A percentile compares a stretch with the other conserved stretches of the same genome.
Conservation (phyloP, 2,329 filamentous ascomycete genomes). For the Exophiala spinifera region DNA sequence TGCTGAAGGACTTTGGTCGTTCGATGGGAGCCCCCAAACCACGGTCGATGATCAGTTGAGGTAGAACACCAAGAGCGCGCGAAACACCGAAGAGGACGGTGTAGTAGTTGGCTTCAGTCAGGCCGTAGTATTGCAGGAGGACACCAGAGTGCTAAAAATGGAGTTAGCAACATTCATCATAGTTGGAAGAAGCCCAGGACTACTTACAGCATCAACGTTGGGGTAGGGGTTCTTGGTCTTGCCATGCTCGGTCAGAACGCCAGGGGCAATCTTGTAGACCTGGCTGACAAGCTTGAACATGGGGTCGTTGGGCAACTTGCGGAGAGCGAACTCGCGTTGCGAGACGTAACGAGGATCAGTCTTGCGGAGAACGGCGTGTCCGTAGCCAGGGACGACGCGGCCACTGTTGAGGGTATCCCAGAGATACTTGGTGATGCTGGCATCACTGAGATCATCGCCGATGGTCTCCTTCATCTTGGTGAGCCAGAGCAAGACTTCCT, state of each 20-base stretch:
- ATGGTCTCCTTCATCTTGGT: conserved; percentile 96
- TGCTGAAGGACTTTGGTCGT: conserved; percentile 98
- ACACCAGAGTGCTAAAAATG: conserved; percentile 78
- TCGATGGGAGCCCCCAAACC: conserved; percentile 95
- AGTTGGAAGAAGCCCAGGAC: background rate
- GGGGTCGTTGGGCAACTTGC: conserved; percentile 92
- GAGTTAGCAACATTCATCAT: conserved; percentile 12
- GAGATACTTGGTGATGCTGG: conserved; percentile 97
- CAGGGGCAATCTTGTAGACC: conserved; percentile 99
- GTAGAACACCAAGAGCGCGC: conserved; percentile 94
- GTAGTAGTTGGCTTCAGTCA: conserved; percentile 99
- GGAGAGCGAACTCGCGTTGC: conserved; percentile 93
- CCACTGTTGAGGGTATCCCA: conserved; percentile 95
- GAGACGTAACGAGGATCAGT: conserved; percentile 98
- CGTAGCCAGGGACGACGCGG: conserved; percentile 96
- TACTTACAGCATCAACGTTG: conserved; percentile 79
- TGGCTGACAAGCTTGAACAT: conserved; percentile 99
- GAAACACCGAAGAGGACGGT: conserved; percentile 99
- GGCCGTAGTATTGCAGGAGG: conserved; percentile 97
- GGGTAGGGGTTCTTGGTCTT: conserved; percentile 99
- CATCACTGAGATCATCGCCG: conserved; percentile 91
- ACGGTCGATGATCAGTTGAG: conserved; percentile 99
- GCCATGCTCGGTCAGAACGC: conserved; percentile 97
- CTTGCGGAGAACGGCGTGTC: conserved; percentile 98
- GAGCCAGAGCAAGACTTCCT: conserved; percentile 99